Conservation (phyloP, 257 asterid genomes). For the Solanum chmielewskii region DNA sequence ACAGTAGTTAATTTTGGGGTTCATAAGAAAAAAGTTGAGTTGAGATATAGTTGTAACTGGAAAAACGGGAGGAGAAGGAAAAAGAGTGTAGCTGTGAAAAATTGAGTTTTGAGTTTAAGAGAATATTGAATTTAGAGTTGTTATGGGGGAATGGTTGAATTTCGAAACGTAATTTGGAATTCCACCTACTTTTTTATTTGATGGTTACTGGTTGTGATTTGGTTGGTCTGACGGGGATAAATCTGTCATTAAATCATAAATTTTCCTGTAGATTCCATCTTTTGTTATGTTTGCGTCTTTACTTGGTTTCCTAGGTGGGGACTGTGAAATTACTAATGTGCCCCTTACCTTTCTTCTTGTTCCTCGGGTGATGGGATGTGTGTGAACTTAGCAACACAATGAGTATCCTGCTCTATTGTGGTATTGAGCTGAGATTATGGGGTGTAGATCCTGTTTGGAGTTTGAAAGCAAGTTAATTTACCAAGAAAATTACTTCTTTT, state of each 20-base stretch:
- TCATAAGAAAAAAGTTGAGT: background rate
- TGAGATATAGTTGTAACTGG: background rate
- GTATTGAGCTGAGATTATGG: background rate
- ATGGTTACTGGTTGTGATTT: constrained; percentile 8
- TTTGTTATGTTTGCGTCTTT: background rate
- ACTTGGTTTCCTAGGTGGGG: constrained; percentile 8
- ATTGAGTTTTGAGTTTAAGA: background rate
- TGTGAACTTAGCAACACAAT: background rate
- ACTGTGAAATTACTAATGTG: constrained; percentile 14
- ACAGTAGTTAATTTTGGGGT: background rate
- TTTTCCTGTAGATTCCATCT: constrained; percentile 7
- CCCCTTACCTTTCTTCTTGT: background rate
- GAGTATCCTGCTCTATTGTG: background rate
- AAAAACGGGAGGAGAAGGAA: background rate
- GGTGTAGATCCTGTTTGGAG: background rate
- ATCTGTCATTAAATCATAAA: constrained; percentile 14
- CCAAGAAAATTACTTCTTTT: background rate
- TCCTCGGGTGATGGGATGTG: background rate
- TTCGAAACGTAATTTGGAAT: background rate
- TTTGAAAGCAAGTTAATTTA: background rate
- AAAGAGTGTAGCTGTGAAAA: background rate
- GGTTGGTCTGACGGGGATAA: constrained; percentile 18
- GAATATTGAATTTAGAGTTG: background rate
- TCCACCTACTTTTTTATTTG: background rate
- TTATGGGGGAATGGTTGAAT: background rate